A percentile compares a stretch with the other conserved stretches of the same genome.
These are phyloP conservation scores for Tylopilus subfusipes DNA, from an alignment of 768 basidiomycete genomes.

Conservation along the genomic window DNA sequence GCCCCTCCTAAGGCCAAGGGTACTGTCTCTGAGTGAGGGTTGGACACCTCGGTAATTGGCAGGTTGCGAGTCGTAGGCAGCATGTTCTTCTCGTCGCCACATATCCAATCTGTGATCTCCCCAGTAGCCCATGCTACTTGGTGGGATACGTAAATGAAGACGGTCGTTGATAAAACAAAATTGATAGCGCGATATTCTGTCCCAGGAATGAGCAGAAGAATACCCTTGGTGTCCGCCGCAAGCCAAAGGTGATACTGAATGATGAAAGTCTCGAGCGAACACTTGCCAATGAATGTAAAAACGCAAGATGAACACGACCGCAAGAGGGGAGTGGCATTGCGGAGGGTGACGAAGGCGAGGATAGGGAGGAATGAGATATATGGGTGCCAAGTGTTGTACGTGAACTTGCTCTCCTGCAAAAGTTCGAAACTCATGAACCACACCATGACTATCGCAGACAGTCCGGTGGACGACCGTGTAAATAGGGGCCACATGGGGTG, in stretches of 20 bases:
- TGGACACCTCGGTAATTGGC: neutral
- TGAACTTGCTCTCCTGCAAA: conserved; percentile 70
- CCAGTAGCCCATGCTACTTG: conserved; percentile 73
- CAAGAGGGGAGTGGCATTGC: conserved; percentile 69
- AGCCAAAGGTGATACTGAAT: conserved; percentile 89
- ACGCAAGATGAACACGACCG: conserved; percentile 65
- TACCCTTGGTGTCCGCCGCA: conserved; percentile 77
- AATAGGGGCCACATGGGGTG: conserved; percentile 60
- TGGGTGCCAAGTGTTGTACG: conserved; percentile 83
- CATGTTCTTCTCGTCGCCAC: conserved; percentile 33
- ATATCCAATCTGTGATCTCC: conserved; percentile 61
- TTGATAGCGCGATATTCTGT: conserved; percentile 73
- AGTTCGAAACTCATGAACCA: conserved; percentile 89
- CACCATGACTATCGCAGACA: conserved; percentile 50
- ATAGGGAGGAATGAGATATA: conserved; percentile 82
- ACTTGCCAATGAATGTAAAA: conserved; percentile 81
- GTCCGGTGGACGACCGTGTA: conserved; percentile 45
- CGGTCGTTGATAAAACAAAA: conserved; percentile 65
- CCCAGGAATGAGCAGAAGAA: conserved; percentile 77
- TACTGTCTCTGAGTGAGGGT: conserved; percentile 9
- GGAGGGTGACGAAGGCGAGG: conserved; percentile 65
- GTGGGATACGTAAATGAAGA: conserved; percentile 81
- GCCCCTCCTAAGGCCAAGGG: conserved; percentile 1
- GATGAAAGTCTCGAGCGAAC: conserved; percentile 89
- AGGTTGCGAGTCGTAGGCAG: conserved; percentile 19